Evolutionary conservation across 257 asterid species (phyloP).

Genomic region (Plantago elongata): DNA sequence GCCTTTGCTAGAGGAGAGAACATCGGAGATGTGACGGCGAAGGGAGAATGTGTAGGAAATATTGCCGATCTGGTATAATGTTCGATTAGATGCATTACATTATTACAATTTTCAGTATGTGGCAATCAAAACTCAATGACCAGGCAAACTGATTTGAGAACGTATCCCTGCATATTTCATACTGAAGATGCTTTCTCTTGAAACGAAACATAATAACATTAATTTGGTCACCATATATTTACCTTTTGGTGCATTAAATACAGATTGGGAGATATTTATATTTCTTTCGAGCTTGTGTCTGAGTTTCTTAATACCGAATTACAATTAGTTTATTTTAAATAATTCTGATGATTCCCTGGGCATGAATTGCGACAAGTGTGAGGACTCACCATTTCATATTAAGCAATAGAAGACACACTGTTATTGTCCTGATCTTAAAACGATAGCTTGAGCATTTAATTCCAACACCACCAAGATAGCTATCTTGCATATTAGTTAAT

Average conservation of each 20-base stretch:
- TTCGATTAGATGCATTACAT: conserved; percentile 11
- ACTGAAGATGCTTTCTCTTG: background rate
- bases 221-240: background rate
- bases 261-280: background rate
- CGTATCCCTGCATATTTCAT: background rate
- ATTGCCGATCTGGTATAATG: conserved; percentile 85
- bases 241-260: background rate
- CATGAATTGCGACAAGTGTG: too few species aligned
- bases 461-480: background rate
- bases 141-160: conserved; percentile 9
- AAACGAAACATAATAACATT: conserved; percentile 7
- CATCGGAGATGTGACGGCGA: conserved; percentile 99
- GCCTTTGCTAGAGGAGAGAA: conserved; percentile 99
- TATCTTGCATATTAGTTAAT: conserved; percentile 6
- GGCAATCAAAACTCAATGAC: conserved; percentile 12
- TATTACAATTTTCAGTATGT: conserved; percentile 16
- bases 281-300: conserved; percentile 3
- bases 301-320: too few species aligned
- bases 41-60: conserved; percentile 96
- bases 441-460: conserved; percentile 7
- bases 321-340: too few species aligned
- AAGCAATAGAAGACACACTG: too few species aligned
- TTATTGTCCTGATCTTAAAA: background rate
- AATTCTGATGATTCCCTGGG: too few species aligned
- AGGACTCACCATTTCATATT: background rate